A percentile compares a stretch with the other conserved stretches of the same genome.
phyloP scores from a whole-genome alignment of 257 asterid genomes.

The Nicotiana obtusifolia region DNA sequence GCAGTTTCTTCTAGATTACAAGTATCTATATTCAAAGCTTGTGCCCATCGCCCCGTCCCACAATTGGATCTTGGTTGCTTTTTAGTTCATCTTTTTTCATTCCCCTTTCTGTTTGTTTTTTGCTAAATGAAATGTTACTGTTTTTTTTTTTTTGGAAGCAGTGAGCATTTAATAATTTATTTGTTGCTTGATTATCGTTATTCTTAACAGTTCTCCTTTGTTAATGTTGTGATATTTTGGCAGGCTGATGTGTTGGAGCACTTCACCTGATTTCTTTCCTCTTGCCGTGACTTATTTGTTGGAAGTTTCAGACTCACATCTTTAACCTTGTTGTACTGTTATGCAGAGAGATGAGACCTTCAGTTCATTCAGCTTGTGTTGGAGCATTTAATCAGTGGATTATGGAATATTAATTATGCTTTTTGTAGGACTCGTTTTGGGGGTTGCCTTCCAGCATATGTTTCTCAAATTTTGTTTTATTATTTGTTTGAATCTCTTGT shows the following conservation, averaged over 20 bases:
- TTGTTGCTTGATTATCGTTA: background rate
- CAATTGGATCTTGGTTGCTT: background rate
- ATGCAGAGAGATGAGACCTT: slow-evolving; percentile 66
- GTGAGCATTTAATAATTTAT: background rate
- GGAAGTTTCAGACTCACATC: slow-evolving; percentile 99
- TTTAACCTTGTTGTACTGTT: slow-evolving; percentile 89
- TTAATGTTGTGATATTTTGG: slow-evolving; percentile 44
- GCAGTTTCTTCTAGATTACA: slow-evolving; percentile 25
- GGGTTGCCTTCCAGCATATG: slow-evolving; percentile 36
- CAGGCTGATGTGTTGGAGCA: slow-evolving; percentile 94
- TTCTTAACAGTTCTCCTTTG: slow-evolving; percentile 20
- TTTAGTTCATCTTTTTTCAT: background rate
- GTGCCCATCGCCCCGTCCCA: slow-evolving; percentile 19
- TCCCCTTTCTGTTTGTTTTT: background rate
- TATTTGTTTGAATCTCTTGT: slow-evolving; percentile 19
- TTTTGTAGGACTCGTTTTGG: slow-evolving; percentile 50
- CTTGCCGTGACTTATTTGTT: slow-evolving; percentile 86
- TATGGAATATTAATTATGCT: slow-evolving; percentile 32
- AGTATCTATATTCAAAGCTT: slow-evolving; percentile 26
- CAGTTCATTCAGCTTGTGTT: slow-evolving; percentile 34
- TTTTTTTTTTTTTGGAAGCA: slow-evolving; percentile 19
- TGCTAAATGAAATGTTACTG: background rate
- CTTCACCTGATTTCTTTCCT: slow-evolving; percentile 78
- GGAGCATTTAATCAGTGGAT: slow-evolving; percentile 29
- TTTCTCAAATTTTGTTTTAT: slow-evolving; percentile 20